These are phyloP conservation scores for Aspergillus fumigatiaffinis DNA, from an alignment of 2,329 filamentous ascomycete genomes.

Conservation along the genomic window DNA sequence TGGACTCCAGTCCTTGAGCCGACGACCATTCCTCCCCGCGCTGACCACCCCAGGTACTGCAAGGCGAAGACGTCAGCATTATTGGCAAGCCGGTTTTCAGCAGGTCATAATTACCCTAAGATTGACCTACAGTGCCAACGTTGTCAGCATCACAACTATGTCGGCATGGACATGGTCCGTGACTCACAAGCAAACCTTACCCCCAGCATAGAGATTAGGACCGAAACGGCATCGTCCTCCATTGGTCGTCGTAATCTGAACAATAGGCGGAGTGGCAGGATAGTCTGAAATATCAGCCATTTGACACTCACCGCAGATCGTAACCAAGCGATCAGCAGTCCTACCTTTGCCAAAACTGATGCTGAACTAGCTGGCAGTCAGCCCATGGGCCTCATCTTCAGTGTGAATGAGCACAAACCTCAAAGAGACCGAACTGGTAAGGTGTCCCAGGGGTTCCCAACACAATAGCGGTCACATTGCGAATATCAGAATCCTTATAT, in stretches of 20 bases:
- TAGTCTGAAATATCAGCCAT: constrained; percentile 61
- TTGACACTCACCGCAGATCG: neutral
- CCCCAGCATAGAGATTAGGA: constrained; percentile 88
- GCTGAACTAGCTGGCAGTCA: constrained; percentile 56
- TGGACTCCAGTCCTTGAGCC: constrained; percentile 90
- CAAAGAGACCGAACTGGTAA: constrained; percentile 96
- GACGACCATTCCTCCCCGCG: constrained; percentile 93
- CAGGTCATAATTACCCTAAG: constrained; percentile 59
- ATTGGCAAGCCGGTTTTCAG: neutral
- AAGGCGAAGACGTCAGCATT: constrained; percentile 9
- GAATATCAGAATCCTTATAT: constrained; percentile 82
- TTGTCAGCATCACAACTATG: constrained; percentile 13
- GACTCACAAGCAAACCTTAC: constrained; percentile 86
- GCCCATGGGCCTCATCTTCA: constrained; percentile 1
- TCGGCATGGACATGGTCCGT: neutral
- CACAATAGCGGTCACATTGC: constrained; percentile 81
- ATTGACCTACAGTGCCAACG: constrained; percentile 62
- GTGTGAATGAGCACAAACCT: constrained; percentile 53
- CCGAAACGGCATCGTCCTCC: constrained; percentile 86
- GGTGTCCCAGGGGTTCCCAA: constrained; percentile 91
- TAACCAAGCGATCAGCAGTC: neutral
- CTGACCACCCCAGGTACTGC: constrained; percentile 87
- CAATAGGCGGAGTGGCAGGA: constrained; percentile 60
- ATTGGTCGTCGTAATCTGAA: constrained; percentile 78
- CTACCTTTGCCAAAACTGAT: constrained; percentile 73